These are phyloP conservation scores for Corniculantispora saksenae DNA, from an alignment of 2,329 filamentous ascomycete species.

Conservation along the genomic window DNA sequence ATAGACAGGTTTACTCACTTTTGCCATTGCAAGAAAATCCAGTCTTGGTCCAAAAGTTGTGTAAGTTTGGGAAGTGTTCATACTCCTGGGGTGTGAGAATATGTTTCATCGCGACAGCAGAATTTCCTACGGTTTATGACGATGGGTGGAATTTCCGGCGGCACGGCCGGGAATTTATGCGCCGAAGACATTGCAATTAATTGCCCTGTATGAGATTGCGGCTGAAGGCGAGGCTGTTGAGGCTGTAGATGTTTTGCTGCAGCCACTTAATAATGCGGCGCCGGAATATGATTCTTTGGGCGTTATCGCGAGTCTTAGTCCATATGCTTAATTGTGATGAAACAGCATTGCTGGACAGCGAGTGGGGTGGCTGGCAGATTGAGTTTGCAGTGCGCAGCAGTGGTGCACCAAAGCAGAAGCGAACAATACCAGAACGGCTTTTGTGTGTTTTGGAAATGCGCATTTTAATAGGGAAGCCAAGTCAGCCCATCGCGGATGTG, in stretches of 20 bases:
- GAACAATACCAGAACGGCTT: neutral
- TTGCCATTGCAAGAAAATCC: constrained; percentile 7
- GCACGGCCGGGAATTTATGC: neutral
- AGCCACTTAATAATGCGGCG: constrained; percentile 6
- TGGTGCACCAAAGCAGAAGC: neutral
- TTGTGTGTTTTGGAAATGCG: neutral
- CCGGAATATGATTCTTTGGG: neutral
- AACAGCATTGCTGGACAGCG: neutral
- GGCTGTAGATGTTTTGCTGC: constrained; percentile 9
- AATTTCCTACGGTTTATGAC: neutral
- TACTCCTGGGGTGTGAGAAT: constrained; percentile 9
- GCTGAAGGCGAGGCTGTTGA: constrained; percentile 14
- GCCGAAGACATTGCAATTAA: neutral
- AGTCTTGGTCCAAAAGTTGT: constrained; percentile 13
- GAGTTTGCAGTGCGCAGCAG: neutral
- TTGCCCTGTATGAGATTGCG: neutral
- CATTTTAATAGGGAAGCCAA: neutral
- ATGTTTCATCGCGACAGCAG: constrained; percentile 4
- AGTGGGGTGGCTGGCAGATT: neutral
- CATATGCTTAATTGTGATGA: constrained; percentile 4
- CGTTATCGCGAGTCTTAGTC: neutral
- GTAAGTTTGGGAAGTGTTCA: constrained; percentile 14
- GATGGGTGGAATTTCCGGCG: neutral
- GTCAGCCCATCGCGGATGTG: neutral
- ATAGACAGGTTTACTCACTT: neutral